phyloP scores from a whole-genome alignment of 768 basidiomycete genomes.

The Suillus clintonianus region DNA sequence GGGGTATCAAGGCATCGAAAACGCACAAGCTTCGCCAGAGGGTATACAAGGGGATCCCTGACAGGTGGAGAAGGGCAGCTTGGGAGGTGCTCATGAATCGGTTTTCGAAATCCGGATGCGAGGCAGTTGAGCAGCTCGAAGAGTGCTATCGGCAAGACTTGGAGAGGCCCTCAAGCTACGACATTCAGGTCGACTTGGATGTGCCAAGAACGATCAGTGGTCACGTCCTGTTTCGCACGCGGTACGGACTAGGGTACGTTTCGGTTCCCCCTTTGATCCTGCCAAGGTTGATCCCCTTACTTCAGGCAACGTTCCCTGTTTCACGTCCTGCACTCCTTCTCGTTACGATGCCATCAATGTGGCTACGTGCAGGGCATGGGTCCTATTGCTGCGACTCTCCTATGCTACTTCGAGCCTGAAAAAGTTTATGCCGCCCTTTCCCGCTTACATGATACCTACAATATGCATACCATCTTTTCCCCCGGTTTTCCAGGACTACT shows the following conservation, averaged over 20 bases:
- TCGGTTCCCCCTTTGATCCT: constrained; percentile 1
- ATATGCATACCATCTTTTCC: constrained; percentile 84
- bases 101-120: constrained; percentile 46
- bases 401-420: constrained; percentile 93
- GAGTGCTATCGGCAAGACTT: constrained; percentile 61
- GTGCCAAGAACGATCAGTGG: constrained; percentile 95
- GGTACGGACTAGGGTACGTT: constrained; percentile 94
- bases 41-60: constrained; percentile 94
- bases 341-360: constrained; percentile 78
- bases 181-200: constrained; percentile 97
- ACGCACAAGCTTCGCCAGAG: constrained; percentile 70
- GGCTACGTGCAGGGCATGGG: constrained; percentile 99
- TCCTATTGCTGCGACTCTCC: constrained; percentile 89
- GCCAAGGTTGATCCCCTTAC: constrained; percentile 1
- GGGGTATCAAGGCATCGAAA: constrained; percentile 69
- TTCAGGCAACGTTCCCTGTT: constrained; percentile 90
- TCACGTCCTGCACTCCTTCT: constrained; percentile 92
- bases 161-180: constrained; percentile 83
- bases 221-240: constrained; percentile 90
- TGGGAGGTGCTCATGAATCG: constrained; percentile 83
- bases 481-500: constrained; percentile 96
- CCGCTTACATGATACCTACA: constrained; percentile 86
- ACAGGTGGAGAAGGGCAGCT: constrained; percentile 90
- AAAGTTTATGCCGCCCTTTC: constrained; percentile 83
- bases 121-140: constrained; percentile 46